These are phyloP conservation scores for Candida xyloterini DNA, from an alignment of 805 yeast genomes.

Conservation along the genomic window DNA sequence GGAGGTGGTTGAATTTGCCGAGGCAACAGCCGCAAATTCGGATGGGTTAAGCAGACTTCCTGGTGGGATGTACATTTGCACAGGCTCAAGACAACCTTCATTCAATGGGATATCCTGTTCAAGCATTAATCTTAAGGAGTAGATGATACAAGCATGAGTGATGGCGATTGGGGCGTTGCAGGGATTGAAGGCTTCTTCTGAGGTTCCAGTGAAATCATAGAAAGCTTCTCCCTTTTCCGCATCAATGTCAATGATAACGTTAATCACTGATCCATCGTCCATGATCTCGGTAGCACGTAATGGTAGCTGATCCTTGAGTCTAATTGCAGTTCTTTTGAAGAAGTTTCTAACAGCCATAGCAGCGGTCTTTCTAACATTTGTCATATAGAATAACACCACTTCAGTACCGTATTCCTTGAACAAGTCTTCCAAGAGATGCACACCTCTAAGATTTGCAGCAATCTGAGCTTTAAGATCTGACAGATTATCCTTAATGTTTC, in stretches of 20 bases:
- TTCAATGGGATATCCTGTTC: conserved; percentile 51
- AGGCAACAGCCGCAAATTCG: conserved; percentile 42
- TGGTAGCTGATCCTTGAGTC: conserved; percentile 34
- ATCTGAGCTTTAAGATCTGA: conserved; percentile 47
- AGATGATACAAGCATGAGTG: conserved; percentile 50
- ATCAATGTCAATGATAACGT: conserved; percentile 40
- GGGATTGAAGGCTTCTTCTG: conserved; percentile 49
- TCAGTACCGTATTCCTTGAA: conserved; percentile 42
- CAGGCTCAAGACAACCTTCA: conserved; percentile 44
- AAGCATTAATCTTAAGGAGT: conserved; percentile 47
- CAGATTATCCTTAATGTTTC: conserved; percentile 52
- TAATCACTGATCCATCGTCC: conserved; percentile 55
- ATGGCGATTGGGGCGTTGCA: conserved; percentile 56
- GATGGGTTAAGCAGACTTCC: conserved; percentile 35
- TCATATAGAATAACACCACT: conserved; percentile 46
- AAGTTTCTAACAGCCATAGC: conserved; percentile 41
- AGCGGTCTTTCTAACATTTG: conserved; percentile 43
- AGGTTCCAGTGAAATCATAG: conserved; percentile 52
- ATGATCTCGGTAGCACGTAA: conserved; percentile 45
- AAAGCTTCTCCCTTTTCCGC: conserved; percentile 40
- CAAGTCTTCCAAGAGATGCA: conserved; percentile 40
- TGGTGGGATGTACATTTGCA: conserved; percentile 29
- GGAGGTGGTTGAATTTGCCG: conserved; percentile 67
- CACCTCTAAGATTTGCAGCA: conserved; percentile 50
- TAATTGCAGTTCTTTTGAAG: conserved; percentile 36